Percentiles rank a stretch among this genome's conserved stretches.
Evolutionary conservation across 192 early-diverging fungal species (phyloP).

Genomic region (Cladochytrium replicatum): DNA sequence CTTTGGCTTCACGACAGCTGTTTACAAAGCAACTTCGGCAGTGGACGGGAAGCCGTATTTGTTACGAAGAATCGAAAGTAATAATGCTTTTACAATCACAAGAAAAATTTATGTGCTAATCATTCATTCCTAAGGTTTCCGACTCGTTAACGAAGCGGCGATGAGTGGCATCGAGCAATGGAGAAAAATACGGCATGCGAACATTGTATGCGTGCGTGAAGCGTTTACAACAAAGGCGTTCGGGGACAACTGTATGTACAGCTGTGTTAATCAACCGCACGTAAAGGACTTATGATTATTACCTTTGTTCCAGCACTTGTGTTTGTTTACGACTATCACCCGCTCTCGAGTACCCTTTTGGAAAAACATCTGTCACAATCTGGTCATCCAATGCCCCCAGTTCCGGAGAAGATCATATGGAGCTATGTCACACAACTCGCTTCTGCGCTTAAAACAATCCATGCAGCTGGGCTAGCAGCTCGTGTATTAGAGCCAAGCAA

Average conservation of each 20-base stretch:
- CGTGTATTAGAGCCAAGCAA: conserved; percentile 71
- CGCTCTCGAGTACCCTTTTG: conserved; percentile 61
- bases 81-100: background rate
- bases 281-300: background rate
- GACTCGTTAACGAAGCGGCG: conserved; percentile 65
- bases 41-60: conserved; percentile 79
- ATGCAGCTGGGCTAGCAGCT: conserved; percentile 69
- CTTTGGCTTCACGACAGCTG: conserved; percentile 58
- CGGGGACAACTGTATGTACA: conserved; percentile 77
- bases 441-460: conserved; percentile 71
- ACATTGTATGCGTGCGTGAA: conserved; percentile 78
- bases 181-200: conserved; percentile 70
- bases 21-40: conserved; percentile 79
- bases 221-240: conserved; percentile 94
- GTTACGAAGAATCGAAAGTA: conserved; percentile 74
- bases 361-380: conserved; percentile 48
- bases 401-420: conserved; percentile 69
- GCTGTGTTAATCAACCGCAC: background rate
- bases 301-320: conserved; percentile 60
- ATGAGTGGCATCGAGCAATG: conserved; percentile 80
- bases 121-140: conserved; percentile 34
- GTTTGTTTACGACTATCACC: conserved; percentile 92
- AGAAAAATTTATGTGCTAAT: background rate
- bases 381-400: conserved; percentile 11
- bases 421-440: conserved; percentile 70